Evolutionary conservation across 176 grass and related monocot species (phyloP).

Genomic region (Carex littledalei): DNA sequence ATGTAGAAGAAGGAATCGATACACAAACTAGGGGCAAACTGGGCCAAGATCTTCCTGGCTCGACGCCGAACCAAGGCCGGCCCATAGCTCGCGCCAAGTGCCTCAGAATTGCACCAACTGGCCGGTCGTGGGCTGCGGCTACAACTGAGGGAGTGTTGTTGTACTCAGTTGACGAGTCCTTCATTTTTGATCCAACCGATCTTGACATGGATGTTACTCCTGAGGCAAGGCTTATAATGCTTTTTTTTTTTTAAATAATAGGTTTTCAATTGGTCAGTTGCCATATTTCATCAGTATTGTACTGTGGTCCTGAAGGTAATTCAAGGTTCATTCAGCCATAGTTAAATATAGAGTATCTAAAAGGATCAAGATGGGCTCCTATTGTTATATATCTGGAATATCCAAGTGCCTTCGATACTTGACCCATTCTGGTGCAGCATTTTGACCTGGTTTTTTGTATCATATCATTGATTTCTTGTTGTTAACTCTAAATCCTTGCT

Average conservation of each 20-base stretch:
- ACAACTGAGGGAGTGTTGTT: constrained; percentile 94
- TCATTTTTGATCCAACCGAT: constrained; percentile 90
- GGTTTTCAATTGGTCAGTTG: neutral
- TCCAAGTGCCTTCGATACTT: neutral
- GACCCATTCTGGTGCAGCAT: neutral
- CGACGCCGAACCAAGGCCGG: constrained; percentile 60
- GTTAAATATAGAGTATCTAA: neutral
- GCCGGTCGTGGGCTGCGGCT: constrained; percentile 86
- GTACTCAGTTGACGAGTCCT: constrained; percentile 85
- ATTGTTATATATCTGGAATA: neutral
- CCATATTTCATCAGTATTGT: neutral
- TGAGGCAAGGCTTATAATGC: constrained; percentile 45
- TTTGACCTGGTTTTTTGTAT: neutral
- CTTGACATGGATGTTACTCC: constrained; percentile 96
- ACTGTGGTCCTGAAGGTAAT: neutral
- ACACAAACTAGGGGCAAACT: constrained; percentile 44
- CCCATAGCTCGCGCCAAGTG: constrained; percentile 73
- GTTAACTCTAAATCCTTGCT: neutral
- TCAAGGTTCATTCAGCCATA: neutral
- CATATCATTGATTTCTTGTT: neutral
- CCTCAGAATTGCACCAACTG: constrained; percentile 87
- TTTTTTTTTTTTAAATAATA: neutral
- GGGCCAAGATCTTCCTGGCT: constrained; percentile 73
- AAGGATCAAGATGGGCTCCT: neutral
- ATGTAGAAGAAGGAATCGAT: constrained; percentile 80